Percentiles rank a stretch among this genome's conserved stretches.
Evolutionary conservation across 2,329 filamentous ascomycete species (phyloP).

Genomic region (Cladosporium cucumerinum): DNA sequence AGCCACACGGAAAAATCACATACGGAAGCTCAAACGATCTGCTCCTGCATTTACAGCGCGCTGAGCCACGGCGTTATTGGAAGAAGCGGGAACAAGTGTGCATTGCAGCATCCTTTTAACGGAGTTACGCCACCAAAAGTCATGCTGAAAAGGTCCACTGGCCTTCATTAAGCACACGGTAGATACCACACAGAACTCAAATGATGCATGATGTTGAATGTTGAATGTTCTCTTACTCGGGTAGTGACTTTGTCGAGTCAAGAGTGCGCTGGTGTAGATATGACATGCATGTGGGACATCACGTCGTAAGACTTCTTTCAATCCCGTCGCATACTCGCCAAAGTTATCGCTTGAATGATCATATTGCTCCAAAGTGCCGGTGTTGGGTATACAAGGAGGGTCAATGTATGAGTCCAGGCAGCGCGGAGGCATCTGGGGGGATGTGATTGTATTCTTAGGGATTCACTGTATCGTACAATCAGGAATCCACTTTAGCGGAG

Average conservation of each 20-base stretch:
- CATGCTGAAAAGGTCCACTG: not conserved
- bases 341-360: not conserved
- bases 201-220: not conserved
- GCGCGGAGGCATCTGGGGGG: not conserved
- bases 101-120: constrained; percentile 11
- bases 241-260: too few species aligned
- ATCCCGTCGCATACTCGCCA: not conserved
- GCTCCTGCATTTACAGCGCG: constrained; percentile 10
- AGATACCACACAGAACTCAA: constrained; percentile 9
- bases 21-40: constrained; percentile 8
- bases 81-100: constrained; percentile 9
- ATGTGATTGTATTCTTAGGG: not conserved
- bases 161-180: constrained; percentile 9
- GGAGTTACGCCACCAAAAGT: constrained; percentile 15
- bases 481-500: too few species aligned
- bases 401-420: not conserved
- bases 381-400: not conserved
- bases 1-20: constrained; percentile 9
- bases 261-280: too few species aligned
- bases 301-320: not conserved
- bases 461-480: too few species aligned
- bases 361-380: not conserved
- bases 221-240: too few species aligned
- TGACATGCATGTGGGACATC: not conserved
- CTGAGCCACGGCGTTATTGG: constrained; percentile 14